Conservation (phyloP, 1,139 yeast genomes). For the Magnusiomyces magnusii region DNA sequence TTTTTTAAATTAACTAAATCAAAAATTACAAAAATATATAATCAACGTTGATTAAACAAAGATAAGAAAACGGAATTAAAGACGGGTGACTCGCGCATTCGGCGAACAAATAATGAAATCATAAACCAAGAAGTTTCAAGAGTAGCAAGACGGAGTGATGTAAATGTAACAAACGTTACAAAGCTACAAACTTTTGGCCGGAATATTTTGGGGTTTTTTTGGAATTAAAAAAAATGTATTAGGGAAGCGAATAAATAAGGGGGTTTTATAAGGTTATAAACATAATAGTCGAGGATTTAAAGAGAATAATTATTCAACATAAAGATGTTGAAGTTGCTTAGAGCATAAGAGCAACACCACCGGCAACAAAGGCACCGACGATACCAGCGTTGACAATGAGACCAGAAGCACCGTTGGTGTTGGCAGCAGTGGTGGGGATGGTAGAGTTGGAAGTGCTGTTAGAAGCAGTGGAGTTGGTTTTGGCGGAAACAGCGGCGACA, state of each 20-base stretch:
- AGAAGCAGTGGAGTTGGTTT: neutral
- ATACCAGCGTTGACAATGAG: constrained; percentile 34
- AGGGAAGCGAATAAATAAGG: too few species aligned
- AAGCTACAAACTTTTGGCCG: too few species aligned
- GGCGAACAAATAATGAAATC: neutral
- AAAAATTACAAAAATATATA: neutral
- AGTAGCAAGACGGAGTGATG: too few species aligned
- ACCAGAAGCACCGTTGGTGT: constrained; percentile 10
- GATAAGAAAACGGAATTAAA: neutral
- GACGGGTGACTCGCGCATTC: neutral
- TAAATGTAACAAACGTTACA: too few species aligned
- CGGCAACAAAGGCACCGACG: constrained; percentile 61
- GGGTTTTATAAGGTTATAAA: too few species aligned
- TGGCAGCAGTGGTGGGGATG: neutral
- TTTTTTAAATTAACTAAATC: neutral
- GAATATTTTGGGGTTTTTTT: too few species aligned
- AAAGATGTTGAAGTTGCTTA: constrained; percentile 28
- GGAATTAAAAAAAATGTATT: too few species aligned
- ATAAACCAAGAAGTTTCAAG: too few species aligned
- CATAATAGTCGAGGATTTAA: neutral
- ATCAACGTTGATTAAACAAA: neutral
- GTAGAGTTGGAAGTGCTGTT: neutral
- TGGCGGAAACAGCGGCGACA: neutral
- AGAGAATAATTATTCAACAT: neutral
- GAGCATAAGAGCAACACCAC: constrained; percentile 56